phyloP scores from a whole-genome alignment of 805 yeast genomes.

The Kodamaea kakaduensis region DNA sequence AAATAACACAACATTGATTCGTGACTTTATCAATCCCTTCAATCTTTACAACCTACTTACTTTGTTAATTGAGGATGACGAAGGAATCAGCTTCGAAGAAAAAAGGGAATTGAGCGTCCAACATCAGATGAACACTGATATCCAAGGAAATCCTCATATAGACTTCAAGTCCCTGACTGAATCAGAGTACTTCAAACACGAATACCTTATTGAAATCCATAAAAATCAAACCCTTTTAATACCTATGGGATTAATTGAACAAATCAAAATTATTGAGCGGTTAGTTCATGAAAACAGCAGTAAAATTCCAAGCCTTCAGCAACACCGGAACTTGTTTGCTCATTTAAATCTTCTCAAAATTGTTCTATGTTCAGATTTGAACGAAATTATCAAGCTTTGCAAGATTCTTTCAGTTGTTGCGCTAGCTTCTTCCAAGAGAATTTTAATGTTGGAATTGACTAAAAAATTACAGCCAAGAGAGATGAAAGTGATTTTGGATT shows the following conservation, averaged over 20 bases:
- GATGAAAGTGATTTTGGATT: not conserved
- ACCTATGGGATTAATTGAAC: constrained; percentile 6
- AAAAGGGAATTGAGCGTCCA: too few species aligned
- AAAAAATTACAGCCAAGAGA: not conserved
- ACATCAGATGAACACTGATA: too few species aligned
- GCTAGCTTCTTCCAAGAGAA: constrained; percentile 18
- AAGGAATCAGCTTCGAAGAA: too few species aligned
- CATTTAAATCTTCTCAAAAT: constrained; percentile 14
- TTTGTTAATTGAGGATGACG: too few species aligned
- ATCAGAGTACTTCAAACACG: not conserved
- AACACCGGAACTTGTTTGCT: constrained; percentile 1
- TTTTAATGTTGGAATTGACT: constrained; percentile 15
- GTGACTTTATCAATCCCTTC: constrained; percentile 15
- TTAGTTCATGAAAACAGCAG: constrained; percentile 4
- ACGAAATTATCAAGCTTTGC: constrained; percentile 16
- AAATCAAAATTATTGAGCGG: constrained; percentile 6
- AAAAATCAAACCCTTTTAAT: constrained; percentile 6
- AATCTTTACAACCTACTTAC: too few species aligned
- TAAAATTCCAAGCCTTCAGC: not conserved
- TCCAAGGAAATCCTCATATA: not conserved
- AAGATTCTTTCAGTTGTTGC: constrained; percentile 18
- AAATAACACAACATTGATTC: not conserved
- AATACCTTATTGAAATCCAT: constrained; percentile 9
- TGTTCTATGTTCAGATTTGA: constrained; percentile 14
- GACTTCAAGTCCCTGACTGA: not conserved